Evolutionary conservation across 139 green algal genomes (phyloP).

Genomic region (Eudorina sp.): DNA sequence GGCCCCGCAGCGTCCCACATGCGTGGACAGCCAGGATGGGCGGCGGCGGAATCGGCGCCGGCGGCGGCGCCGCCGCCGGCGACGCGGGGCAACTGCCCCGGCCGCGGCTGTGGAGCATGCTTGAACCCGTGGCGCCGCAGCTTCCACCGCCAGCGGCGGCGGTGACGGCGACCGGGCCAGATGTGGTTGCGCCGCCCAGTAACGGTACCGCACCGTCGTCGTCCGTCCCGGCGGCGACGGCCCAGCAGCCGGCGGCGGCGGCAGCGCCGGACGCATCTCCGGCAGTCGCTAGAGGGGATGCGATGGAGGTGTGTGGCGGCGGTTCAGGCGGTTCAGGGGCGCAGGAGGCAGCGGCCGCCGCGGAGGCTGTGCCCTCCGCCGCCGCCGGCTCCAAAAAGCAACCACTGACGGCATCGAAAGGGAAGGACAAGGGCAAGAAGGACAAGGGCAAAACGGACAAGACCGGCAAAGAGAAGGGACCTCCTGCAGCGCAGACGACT

Average conservation of each 20-base stretch:
- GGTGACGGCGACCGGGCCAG: not conserved
- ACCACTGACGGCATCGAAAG: too few species aligned
- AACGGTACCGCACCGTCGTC: too few species aligned
- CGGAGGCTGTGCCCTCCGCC: too few species aligned
- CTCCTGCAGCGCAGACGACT: too few species aligned
- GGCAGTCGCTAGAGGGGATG: not conserved
- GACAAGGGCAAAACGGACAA: too few species aligned
- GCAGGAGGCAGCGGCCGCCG: too few species aligned
- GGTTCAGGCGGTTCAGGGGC: too few species aligned
- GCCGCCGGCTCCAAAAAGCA: too few species aligned
- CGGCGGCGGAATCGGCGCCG: not conserved
- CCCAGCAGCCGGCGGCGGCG: not conserved
- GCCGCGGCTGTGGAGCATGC: slow-evolving; percentile 43
- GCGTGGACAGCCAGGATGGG: not conserved
- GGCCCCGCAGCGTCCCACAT: slow-evolving; percentile 48
- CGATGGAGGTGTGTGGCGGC: not conserved
- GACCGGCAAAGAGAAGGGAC: too few species aligned
- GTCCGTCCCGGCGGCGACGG: not conserved
- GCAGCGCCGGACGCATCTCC: not conserved
- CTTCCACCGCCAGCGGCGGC: not conserved
- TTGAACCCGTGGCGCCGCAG: slow-evolving; percentile 26
- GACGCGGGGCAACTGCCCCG: slow-evolving; percentile 12
- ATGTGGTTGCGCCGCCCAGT: too few species aligned
- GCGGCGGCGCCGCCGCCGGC: not conserved
- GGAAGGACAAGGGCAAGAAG: too few species aligned